Evolutionary conservation across 306 rosid species (phyloP), one percentile per base, ranked within the genome.

Genomic region (Malus fusca): DNA sequence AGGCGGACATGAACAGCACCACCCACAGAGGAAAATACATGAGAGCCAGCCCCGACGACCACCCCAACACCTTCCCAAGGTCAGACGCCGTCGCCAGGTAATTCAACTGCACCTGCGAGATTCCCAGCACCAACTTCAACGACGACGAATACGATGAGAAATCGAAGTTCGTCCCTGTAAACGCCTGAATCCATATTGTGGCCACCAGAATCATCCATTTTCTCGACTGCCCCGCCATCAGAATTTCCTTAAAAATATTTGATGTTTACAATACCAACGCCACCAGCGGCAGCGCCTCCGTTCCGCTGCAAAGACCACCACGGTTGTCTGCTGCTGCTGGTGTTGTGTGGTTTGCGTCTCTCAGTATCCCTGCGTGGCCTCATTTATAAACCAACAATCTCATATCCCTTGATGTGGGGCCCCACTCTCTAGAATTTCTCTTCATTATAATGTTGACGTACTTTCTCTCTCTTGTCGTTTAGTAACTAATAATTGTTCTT

Each of bases 161-260:
- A 79, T 94, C 92, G 73, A 94, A 94, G 80, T 94, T 94, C 0
- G 98, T 94, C 11, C 97, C 97, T 0, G 98, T 94, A 76, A 92
- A 94, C 0, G 98, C 92, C 67, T 94, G 98, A 78, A 94, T 86
- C 97, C 98, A 94, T 30, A 94, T 89, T 0, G 96, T 94, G 3
- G 85, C 97, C 28, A 92, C 93, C 11, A 94, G 77, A 69, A 92
- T 87, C 93, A 90, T 84, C 98, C 97, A 94, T 48, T 90, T 94
- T 3, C 98, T 81, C 4, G 96, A 92, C 48, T 94, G 92, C 25
- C 96, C 96, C 11, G 85, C 84, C 98, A 92, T 92, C 25, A 23
- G 13, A 7, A 59, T 48, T 48, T 6, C 55, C 55, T 17, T 15
- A 48, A 48, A 15, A 15, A 48, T 48, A 48, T 48, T 48, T 48